Conservation (phyloP, 2,329 filamentous ascomycete genomes). For the Talaromyces sp. region DNA sequence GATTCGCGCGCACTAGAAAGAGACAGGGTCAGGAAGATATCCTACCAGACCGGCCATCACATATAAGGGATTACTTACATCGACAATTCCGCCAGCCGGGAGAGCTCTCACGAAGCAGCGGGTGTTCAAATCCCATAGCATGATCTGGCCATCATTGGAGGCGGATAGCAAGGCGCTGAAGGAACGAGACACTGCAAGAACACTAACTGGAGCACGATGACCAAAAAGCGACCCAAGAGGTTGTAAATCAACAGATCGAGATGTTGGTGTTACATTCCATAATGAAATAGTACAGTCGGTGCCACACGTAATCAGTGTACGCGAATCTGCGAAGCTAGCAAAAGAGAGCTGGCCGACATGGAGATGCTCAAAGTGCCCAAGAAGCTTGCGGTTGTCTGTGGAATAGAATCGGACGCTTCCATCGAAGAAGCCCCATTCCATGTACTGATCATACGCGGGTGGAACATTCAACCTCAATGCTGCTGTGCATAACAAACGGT, state of each 20-base stretch:
- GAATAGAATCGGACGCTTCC: conserved; percentile 90
- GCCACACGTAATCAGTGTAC: conserved; percentile 87
- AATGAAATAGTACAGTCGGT: conserved; percentile 90
- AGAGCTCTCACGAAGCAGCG: conserved; percentile 81
- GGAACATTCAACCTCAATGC: conserved; percentile 86
- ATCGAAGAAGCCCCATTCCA: conserved; percentile 96
- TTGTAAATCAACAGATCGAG: conserved; percentile 75
- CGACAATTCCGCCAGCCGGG: conserved; percentile 56
- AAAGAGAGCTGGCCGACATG: conserved; percentile 88
- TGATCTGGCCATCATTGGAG: conserved; percentile 76
- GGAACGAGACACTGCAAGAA: conserved; percentile 80
- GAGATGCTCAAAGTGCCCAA: conserved; percentile 90
- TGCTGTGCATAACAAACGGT: conserved; percentile 80
- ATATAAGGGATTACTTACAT: conserved; percentile 36
- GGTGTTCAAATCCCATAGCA: conserved; percentile 93
- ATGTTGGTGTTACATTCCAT: conserved; percentile 69
- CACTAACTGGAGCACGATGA: conserved; percentile 80
- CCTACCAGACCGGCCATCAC: not conserved
- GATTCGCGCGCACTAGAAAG: conserved; percentile 73
- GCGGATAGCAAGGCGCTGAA: conserved; percentile 87
- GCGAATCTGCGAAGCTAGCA: conserved; percentile 82
- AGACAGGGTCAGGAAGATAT: conserved; percentile 13
- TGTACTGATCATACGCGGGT: conserved; percentile 82
- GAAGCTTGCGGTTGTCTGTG: conserved; percentile 76
- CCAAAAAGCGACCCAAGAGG: conserved; percentile 83